These are phyloP conservation scores for Candida taoyuanica DNA, from an alignment of 805 yeast species.

Conservation along the genomic window DNA sequence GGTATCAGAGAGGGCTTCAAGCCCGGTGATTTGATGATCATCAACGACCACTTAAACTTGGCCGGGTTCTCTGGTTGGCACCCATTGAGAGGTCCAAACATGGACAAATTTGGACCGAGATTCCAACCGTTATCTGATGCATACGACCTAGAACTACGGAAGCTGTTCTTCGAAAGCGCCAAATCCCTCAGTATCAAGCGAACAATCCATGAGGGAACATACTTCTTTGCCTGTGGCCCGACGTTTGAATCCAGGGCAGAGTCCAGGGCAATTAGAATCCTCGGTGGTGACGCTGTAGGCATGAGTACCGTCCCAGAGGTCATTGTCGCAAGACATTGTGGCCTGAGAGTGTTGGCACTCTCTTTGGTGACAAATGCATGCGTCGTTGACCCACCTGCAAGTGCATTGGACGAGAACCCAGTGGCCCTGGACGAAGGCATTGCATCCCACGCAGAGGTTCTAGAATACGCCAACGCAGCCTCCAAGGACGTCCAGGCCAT, in stretches of 20 bases:
- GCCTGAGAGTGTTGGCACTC: slow-evolving; percentile 75
- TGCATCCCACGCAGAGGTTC: slow-evolving; percentile 90
- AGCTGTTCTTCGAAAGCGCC: slow-evolving; percentile 52
- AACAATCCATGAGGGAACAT: slow-evolving; percentile 78
- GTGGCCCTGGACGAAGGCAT: slow-evolving; percentile 59
- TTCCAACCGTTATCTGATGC: slow-evolving; percentile 89
- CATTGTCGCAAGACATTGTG: slow-evolving; percentile 85
- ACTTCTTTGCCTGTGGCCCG: slow-evolving; percentile 86
- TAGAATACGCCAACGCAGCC: slow-evolving; percentile 76
- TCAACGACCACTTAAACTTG: slow-evolving; percentile 82
- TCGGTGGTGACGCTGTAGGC: slow-evolving; percentile 94
- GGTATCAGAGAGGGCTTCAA: slow-evolving; percentile 63
- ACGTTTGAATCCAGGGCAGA: slow-evolving; percentile 93
- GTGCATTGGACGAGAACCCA: slow-evolving; percentile 54
- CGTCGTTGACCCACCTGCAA: slow-evolving; percentile 62
- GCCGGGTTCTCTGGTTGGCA: slow-evolving; percentile 90
- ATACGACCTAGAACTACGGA: slow-evolving; percentile 70
- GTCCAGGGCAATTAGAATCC: slow-evolving; percentile 58
- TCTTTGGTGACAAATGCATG: slow-evolving; percentile 84
- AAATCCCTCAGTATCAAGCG: slow-evolving; percentile 46
- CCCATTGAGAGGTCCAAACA: slow-evolving; percentile 84
- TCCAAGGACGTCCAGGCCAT: slow-evolving; percentile 74
- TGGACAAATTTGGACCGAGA: slow-evolving; percentile 76
- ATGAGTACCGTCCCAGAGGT: slow-evolving; percentile 99
- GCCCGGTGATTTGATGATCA: slow-evolving; percentile 89